Evolutionary conservation across 2,329 filamentous ascomycete genomes (phyloP).

Genomic region (Phialophora expanda): DNA sequence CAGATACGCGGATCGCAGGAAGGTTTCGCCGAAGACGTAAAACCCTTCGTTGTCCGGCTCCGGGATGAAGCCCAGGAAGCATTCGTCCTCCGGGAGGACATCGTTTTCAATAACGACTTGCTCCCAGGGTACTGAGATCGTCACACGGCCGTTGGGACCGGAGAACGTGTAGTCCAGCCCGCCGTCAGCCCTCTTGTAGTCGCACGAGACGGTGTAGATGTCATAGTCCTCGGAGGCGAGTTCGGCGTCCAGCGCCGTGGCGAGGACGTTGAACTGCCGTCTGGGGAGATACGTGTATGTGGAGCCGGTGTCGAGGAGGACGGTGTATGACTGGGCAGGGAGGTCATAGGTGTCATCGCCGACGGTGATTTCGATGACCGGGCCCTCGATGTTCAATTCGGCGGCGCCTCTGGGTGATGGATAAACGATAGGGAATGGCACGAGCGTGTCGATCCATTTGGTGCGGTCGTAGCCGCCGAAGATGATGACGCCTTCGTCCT

Average conservation of each 20-base stretch:
- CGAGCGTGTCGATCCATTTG: slow-evolving; percentile 65
- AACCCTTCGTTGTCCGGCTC: neutral
- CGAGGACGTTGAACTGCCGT: slow-evolving; percentile 4
- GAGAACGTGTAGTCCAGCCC: slow-evolving; percentile 3
- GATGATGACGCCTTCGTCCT: slow-evolving; percentile 58
- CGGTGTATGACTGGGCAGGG: slow-evolving; percentile 8
- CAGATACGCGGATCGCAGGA: slow-evolving; percentile 11
- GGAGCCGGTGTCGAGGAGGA: slow-evolving; percentile 15
- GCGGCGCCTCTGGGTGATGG: neutral
- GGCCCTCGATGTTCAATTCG: slow-evolving; percentile 13
- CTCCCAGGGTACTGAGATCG: slow-evolving; percentile 12
- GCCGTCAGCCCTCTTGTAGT: neutral
- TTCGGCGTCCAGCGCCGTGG: slow-evolving; percentile 5
- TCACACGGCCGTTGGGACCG: neutral
- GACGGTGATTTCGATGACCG: slow-evolving; percentile 1
- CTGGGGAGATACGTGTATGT: slow-evolving; percentile 8
- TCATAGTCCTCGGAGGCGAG: neutral
- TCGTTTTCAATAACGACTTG: neutral
- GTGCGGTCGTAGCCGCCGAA: slow-evolving; percentile 75
- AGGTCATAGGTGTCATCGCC: neutral
- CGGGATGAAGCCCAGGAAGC: slow-evolving; percentile 1
- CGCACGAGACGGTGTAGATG: slow-evolving; percentile 7
- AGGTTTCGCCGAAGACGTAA: slow-evolving; percentile 17
- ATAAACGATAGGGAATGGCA: slow-evolving; percentile 38
- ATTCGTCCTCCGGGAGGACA: neutral